Evolutionary conservation across 805 yeast species (phyloP), one percentile per base, ranked within the genome.

Genomic region (Sugiyamaella americana): DNA sequence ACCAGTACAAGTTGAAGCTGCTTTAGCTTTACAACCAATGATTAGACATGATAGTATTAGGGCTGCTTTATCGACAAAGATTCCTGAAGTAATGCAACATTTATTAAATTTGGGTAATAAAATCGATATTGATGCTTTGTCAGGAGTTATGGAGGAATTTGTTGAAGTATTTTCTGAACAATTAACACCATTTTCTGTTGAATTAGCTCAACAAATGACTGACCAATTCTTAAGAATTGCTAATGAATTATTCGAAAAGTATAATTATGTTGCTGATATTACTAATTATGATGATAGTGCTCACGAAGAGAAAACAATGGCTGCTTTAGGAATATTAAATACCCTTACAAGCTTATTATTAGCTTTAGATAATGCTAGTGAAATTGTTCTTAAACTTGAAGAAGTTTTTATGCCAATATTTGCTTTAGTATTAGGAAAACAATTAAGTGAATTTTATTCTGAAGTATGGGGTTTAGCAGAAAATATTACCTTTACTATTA

Each of bases 91-190:
- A 1, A 86, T 93, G 87, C 86, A 87, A 52, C 80, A 76, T 54
- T 69, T 93, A 48, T 70, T 91, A 53, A 76, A 74, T 6, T 67
- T 91, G 40, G 81, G 95, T 3, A 82, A 86, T 58, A 80, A 81
- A 49, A 79, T 89, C 53, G 98, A 91, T 58, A 80, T 84, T 48
- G 98, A 93, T 60, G 77, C 88, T 1, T 75, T 93, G 23, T 79
- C 95, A 19, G 84, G 83, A 20, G 96, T 91, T 4, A 87, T 91
- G 83, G 98, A 91, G 70, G 96, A 89, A 58, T 83, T 93, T 61
- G 97, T 91, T 24, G 96, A 89, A 60, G 79, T 77, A 49, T 93
- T 84, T 65, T 75, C 95, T 3, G 85, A 82, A 53, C 94, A 91
- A 64, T 72, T 91, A 55, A 93, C 88, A 51, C 98, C 98, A 16